These are phyloP conservation scores for Hippophae rhamnoides DNA, from an alignment of 306 rosid genomes.

Conservation along the genomic window DNA sequence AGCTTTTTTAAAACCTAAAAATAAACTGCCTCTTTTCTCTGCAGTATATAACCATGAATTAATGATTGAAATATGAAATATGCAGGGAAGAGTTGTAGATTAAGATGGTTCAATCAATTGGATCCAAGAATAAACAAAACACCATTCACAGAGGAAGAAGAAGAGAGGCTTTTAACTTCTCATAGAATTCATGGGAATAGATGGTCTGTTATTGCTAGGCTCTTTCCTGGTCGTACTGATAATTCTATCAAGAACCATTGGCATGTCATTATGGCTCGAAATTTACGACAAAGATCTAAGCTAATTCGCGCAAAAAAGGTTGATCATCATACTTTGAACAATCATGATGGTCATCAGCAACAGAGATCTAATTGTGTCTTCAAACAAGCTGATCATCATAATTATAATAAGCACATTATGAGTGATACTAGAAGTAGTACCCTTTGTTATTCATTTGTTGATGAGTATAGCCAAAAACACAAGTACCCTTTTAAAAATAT, in stretches of 20 bases:
- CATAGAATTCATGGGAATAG: constrained; percentile 67
- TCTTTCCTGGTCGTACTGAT: constrained; percentile 77
- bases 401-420: neutral
- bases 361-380: neutral
- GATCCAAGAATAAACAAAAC: constrained; percentile 76
- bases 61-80: neutral
- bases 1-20: too few relatives aligned
- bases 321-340: neutral
- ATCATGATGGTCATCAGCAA: neutral
- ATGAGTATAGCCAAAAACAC: too few relatives aligned
- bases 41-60: neutral
- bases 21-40: too few relatives aligned
- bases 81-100: constrained; percentile 78
- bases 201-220: constrained; percentile 83
- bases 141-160: constrained; percentile 81
- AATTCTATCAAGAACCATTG: constrained; percentile 88
- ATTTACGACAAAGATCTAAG: constrained; percentile 46
- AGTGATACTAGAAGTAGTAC: neutral
- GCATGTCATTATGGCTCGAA: constrained; percentile 87
- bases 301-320: constrained; percentile 30
- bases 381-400: neutral
- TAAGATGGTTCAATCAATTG: constrained; percentile 90
- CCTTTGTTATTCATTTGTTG: neutral
- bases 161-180: constrained; percentile 55
- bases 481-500: too few relatives aligned